Conservation (phyloP, 345 rosid species). For the Salix purpurea region DNA sequence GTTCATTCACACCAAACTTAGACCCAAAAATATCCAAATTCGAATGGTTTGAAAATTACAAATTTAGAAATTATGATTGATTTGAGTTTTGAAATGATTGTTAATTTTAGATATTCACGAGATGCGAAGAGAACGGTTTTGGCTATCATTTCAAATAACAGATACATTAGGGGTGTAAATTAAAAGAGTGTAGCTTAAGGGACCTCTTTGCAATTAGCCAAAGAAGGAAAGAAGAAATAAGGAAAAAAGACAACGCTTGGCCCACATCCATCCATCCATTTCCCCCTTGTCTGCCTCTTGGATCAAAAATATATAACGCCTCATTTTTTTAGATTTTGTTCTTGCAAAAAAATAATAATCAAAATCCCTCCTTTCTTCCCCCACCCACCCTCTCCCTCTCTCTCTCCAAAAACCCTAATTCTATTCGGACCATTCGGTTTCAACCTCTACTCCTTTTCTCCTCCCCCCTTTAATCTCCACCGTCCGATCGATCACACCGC, state of each 20-base stretch:
- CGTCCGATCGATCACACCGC: constrained; percentile 16
- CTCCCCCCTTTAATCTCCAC: constrained; percentile 16
- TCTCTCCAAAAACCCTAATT: constrained; percentile 43
- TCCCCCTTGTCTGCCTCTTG: too few relatives aligned
- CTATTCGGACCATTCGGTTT: constrained; percentile 34
- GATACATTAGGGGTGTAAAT: background rate
- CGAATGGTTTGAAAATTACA: background rate
- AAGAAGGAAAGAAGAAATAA: background rate
- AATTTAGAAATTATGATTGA: background rate
- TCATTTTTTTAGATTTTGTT: background rate
- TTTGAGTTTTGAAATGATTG: background rate
- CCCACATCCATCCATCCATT: background rate
- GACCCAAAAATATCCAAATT: too few relatives aligned
- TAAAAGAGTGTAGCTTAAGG: background rate
- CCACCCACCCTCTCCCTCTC: background rate
- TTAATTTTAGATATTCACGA: background rate
- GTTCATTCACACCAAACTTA: too few relatives aligned
- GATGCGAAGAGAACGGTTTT: background rate
- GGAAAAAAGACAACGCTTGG: background rate
- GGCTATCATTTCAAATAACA: too few relatives aligned
- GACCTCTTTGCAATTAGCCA: background rate
- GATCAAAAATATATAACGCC: background rate
- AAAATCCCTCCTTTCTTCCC: background rate
- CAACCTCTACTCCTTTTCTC: constrained; percentile 44
- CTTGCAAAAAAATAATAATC: background rate